Base-by-base conservation (phyloP, 2,329 filamentous ascomycete genomes). In the Chaetomium olivaceum region DNA sequence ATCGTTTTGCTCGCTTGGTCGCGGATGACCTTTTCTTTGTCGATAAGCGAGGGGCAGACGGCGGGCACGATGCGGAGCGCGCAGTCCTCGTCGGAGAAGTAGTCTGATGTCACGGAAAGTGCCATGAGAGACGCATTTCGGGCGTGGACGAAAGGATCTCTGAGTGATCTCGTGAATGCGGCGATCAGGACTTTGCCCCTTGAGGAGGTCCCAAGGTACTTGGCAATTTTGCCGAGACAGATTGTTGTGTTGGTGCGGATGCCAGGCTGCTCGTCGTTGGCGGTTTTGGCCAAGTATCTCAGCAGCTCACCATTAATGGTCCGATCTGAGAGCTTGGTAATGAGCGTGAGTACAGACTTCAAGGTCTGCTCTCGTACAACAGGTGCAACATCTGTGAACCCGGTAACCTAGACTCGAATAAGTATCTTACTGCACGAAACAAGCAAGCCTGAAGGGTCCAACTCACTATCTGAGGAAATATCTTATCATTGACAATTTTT, bases 231-330 rank as follows among this genome's bases (percentile, higher is more conserved):
- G 25, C 95, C 95, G 0, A 99, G 80, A 75, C 94, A 98, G 63
- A 99, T 99, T 1, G 95, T 99, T 0, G 95, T 99, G 76, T 99
- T 99, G 9, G 95, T 99, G 68, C 95, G 87, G 70, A 99, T 99
- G 0, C 95, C 95, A 0, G 95, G 93, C 74, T 99, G 94, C 73
- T 98, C 95, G 69, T 99, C 95, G 72, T 98, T 99, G 55, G 95
- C 93, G 1, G 94, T 97, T 77, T 96, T 97, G 52, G 95, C 95
- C 31, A 99, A 84, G 74, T 96, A 90, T 72, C 91, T 91, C 25
- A 99, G 81, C 12, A 99, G 83, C 72, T 99, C 95, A 62, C 95
- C 94, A 71, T 99, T 99, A 71, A 98, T 89, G 8, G 91, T 91
- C 46, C 95, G 88, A 73, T 99, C 95, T 1, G 93, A 96, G 0